Percentiles rank a stretch among this genome's conserved stretches.
phyloP scores from a whole-genome alignment of 2,329 filamentous ascomycete genomes.

The Teratosphaeria zuluensis region DNA sequence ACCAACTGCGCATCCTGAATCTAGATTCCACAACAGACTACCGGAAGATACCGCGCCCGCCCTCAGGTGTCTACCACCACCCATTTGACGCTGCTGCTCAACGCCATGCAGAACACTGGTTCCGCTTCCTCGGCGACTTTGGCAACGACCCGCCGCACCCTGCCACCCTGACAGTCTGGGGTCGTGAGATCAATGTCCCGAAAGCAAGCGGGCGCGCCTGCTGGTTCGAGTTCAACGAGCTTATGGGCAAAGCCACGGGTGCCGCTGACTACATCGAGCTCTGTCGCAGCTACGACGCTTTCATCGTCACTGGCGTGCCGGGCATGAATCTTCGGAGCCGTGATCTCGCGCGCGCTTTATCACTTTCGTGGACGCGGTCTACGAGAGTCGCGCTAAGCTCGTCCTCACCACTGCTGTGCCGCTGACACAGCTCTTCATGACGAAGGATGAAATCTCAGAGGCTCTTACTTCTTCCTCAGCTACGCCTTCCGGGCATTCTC shows the following conservation, averaged over 20 bases:
- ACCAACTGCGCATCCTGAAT: constrained; percentile 77
- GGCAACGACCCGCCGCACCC: constrained; percentile 64
- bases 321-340: constrained; percentile 81
- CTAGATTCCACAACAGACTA: constrained; percentile 94
- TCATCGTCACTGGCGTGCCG: constrained; percentile 83
- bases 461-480: constrained; percentile 32
- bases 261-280: constrained; percentile 94
- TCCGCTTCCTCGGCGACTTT: constrained; percentile 82
- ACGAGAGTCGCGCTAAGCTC: constrained; percentile 86
- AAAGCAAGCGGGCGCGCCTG: constrained; percentile 79
- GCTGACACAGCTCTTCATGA: constrained; percentile 66
- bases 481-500: constrained; percentile 14
- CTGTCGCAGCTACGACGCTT: constrained; percentile 79
- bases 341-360: constrained; percentile 89
- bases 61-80: constrained; percentile 88
- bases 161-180: constrained; percentile 81
- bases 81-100: constrained; percentile 69
- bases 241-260: constrained; percentile 79
- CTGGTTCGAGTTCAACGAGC: constrained; percentile 84
- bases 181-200: constrained; percentile 78
- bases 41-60: constrained; percentile 87
- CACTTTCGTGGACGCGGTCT: constrained; percentile 94
- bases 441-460: constrained; percentile 32
- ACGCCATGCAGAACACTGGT: constrained; percentile 88
- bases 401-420: constrained; percentile 86